Conservation (phyloP, 805 yeast genomes). For the Starmerella apicola region DNA sequence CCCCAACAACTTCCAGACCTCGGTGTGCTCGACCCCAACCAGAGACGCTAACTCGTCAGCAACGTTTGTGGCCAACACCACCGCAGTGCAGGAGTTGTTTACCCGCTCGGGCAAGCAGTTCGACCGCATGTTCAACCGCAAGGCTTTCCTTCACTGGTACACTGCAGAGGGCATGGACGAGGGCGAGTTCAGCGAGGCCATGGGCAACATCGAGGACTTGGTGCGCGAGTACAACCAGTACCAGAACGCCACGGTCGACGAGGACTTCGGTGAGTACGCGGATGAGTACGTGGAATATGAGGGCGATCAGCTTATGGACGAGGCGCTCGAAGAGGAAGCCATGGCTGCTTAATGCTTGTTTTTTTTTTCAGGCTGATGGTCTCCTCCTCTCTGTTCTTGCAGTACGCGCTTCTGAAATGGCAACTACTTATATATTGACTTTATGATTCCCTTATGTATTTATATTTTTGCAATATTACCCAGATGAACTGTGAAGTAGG, state of each 20-base stretch:
- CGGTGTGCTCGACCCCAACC: slow-evolving; percentile 88
- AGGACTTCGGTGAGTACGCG: slow-evolving; percentile 43
- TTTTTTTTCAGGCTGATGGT: too few relatives aligned
- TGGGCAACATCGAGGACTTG: slow-evolving; percentile 80
- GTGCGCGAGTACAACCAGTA: slow-evolving; percentile 89
- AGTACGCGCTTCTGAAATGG: too few relatives aligned
- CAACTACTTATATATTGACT: too few relatives aligned
- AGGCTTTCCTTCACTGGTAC: slow-evolving; percentile 95
- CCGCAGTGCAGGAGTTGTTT: slow-evolving; percentile 86
- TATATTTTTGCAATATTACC: too few relatives aligned
- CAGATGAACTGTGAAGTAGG: too few relatives aligned
- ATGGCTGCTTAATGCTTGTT: too few relatives aligned
- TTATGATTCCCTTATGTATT: too few relatives aligned
- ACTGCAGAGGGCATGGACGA: slow-evolving; percentile 95
- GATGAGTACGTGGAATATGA: not conserved
- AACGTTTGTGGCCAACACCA: slow-evolving; percentile 87
- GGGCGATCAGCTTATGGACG: not conserved
- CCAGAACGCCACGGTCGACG: slow-evolving; percentile 73
- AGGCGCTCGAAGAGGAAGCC: not conserved
- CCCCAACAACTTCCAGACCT: slow-evolving; percentile 91
- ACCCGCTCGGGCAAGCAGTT: slow-evolving; percentile 85
- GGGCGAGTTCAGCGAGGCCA: slow-evolving; percentile 89
- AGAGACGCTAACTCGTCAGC: slow-evolving; percentile 78
- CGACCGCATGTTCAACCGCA: slow-evolving; percentile 83
- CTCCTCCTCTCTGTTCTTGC: too few relatives aligned